Evolutionary conservation across 1,284 basidiomycete genomes (phyloP).

Genomic region (Hemileccinum hortonii): DNA sequence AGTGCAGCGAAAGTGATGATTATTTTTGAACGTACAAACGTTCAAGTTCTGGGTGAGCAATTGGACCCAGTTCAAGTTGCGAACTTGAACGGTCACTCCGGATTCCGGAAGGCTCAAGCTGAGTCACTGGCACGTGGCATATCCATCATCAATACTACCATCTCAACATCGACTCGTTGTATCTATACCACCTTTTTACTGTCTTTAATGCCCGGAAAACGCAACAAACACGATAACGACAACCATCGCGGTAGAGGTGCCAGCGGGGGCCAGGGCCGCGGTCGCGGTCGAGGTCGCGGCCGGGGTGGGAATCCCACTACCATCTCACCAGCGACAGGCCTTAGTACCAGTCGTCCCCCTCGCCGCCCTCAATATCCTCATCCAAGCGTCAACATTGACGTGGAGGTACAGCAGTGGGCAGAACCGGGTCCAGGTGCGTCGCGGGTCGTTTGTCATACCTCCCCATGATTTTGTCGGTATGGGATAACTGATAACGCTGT

Average conservation of each 20-base stretch:
- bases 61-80: too few species aligned
- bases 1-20: too few species aligned
- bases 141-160: too few species aligned
- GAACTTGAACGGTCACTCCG: too few species aligned
- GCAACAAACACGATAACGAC: constrained; percentile 10
- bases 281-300: constrained; percentile 14
- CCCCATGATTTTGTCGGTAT: neutral
- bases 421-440: constrained; percentile 18
- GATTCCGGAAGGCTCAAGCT: too few species aligned
- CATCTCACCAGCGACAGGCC: neutral
- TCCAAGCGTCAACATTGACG: constrained; percentile 17
- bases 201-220: constrained; percentile 19
- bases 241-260: neutral
- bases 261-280: constrained; percentile 3
- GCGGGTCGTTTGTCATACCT: constrained; percentile 1
- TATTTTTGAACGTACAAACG: too few species aligned
- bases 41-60: too few species aligned
- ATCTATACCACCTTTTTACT: neutral
- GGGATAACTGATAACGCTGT: neutral
- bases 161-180: too few species aligned
- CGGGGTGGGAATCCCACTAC: constrained; percentile 8
- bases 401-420: constrained; percentile 21
- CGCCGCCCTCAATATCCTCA: constrained; percentile 11
- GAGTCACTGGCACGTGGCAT: too few species aligned
- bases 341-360: neutral